A percentile compares a stretch with the other conserved stretches of the same genome.
These are phyloP conservation scores for Betula pendula DNA, from an alignment of 306 rosid species.

Conservation along the genomic window DNA sequence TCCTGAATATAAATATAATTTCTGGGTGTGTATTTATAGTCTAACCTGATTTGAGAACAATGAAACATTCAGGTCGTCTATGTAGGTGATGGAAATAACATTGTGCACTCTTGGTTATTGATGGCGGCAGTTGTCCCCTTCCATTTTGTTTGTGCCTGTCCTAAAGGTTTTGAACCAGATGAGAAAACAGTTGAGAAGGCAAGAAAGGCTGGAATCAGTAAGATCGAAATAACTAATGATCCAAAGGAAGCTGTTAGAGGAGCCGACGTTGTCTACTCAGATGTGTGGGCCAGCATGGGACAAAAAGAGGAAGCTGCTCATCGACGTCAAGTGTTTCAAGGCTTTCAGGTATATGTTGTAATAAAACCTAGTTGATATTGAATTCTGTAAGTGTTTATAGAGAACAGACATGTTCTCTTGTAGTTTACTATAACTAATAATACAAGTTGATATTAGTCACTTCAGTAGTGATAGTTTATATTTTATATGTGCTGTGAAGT, in stretches of 20 bases:
- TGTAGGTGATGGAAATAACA: conserved; percentile 96
- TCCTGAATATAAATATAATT: background rate
- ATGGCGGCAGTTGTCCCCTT: conserved; percentile 84
- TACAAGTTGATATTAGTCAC: background rate
- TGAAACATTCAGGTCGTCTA: conserved; percentile 72
- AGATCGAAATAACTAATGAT: conserved; percentile 84
- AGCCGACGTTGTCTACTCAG: conserved; percentile 89
- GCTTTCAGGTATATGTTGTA: conserved; percentile 71
- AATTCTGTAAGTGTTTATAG: background rate
- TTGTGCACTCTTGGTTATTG: conserved; percentile 97
- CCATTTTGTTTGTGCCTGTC: conserved; percentile 93
- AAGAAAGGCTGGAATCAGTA: conserved; percentile 80
- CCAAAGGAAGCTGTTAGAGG: conserved; percentile 92
- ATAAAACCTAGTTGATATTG: background rate
- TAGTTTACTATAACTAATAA: background rate
- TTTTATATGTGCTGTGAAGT: background rate
- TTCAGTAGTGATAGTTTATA: background rate
- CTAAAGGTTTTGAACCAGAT: conserved; percentile 94
- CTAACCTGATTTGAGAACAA: conserved; percentile 12
- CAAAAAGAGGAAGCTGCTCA: conserved; percentile 94
- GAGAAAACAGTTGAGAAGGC: conserved; percentile 76
- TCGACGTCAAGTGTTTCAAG: conserved; percentile 74
- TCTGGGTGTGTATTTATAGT: background rate
- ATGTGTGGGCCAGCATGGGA: conserved; percentile 99
- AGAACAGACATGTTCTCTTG: background rate